Percentiles rank a stretch among this genome's conserved stretches.
Evolutionary conservation across 352 stramenopile genomes (phyloP).

Genomic region (Pythium phragmiticola): DNA sequence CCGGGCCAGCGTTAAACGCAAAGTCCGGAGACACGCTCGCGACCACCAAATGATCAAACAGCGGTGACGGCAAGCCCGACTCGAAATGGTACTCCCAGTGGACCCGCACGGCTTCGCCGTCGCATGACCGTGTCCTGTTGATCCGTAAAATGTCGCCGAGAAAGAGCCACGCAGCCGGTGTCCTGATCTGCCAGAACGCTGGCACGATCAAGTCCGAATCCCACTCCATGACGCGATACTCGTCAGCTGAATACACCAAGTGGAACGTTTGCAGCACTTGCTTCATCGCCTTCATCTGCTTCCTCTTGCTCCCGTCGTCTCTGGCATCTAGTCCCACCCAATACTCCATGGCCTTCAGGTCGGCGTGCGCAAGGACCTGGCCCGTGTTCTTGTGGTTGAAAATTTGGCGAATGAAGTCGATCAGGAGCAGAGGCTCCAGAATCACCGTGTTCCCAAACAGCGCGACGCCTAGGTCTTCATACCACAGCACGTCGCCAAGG

Average conservation of each 20-base stretch:
- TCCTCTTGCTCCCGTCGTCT: not conserved
- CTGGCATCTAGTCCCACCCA: not conserved
- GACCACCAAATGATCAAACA: constrained; percentile 20
- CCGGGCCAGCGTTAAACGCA: not conserved
- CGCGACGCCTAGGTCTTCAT: constrained; percentile 1
- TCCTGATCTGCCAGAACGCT: not conserved
- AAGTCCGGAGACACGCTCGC: constrained; percentile 7
- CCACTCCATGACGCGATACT: not conserved
- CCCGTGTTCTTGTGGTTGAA: constrained; percentile 8
- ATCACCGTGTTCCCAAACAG: constrained; percentile 11
- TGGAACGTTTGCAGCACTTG: not conserved
- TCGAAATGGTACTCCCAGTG: constrained; percentile 19
- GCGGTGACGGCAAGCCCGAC: not conserved
- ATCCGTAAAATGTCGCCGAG: not conserved
- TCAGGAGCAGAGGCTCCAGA: constrained; percentile 13
- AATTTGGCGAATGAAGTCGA: constrained; percentile 21
- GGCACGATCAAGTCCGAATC: constrained; percentile 4
- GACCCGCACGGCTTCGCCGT: constrained; percentile 7
- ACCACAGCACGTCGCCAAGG: constrained; percentile 24
- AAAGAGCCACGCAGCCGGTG: not conserved
- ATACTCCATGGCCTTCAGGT: not conserved
- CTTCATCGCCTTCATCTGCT: constrained; percentile 7
- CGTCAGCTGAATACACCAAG: not conserved
- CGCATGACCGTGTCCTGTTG: not conserved
- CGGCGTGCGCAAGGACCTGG: not conserved